These are phyloP conservation scores for Termitomyces sp. DNA, from an alignment of 768 basidiomycete species.

Conservation along the genomic window DNA sequence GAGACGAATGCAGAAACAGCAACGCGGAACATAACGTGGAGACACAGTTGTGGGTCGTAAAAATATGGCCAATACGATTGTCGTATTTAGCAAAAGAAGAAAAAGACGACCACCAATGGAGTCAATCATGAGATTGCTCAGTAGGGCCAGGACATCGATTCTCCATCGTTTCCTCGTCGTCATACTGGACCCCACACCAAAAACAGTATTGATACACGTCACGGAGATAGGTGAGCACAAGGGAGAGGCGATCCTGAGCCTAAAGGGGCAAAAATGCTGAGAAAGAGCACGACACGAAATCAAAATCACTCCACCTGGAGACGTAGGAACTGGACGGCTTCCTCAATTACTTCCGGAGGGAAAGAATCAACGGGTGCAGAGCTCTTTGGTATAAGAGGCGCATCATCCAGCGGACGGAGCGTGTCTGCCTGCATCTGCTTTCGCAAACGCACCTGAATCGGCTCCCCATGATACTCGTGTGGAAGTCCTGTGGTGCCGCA, in stretches of 20 bases:
- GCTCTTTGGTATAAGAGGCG: slow-evolving; percentile 27
- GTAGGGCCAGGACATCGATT: slow-evolving; percentile 68
- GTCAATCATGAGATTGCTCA: slow-evolving; percentile 79
- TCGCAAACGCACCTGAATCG: slow-evolving; percentile 52
- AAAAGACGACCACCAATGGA: no score
- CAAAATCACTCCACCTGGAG: slow-evolving; percentile 46
- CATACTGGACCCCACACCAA: slow-evolving; percentile 84
- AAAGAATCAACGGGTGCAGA: slow-evolving; percentile 31
- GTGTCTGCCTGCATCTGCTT: slow-evolving; percentile 76
- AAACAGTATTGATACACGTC: slow-evolving; percentile 75
- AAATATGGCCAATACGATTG: background rate
- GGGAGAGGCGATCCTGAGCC: slow-evolving; percentile 66
- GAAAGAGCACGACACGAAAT: slow-evolving; percentile 8
- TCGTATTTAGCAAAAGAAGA: background rate
- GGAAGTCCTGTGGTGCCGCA: slow-evolving; percentile 26
- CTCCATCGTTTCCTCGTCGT: slow-evolving; percentile 54
- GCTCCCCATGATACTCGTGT: slow-evolving; percentile 24
- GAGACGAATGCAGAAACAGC: background rate
- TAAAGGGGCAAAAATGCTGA: slow-evolving; percentile 26
- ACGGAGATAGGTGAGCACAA: slow-evolving; percentile 73
- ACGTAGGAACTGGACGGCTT: slow-evolving; percentile 63
- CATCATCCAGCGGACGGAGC: slow-evolving; percentile 48
- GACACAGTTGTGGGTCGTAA: no score
- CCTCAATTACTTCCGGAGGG: slow-evolving; percentile 56
- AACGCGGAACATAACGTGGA: background rate